These are phyloP conservation scores for Trichoderma hamatum DNA, from an alignment of 2,329 filamentous ascomycete genomes.

Conservation along the genomic window DNA sequence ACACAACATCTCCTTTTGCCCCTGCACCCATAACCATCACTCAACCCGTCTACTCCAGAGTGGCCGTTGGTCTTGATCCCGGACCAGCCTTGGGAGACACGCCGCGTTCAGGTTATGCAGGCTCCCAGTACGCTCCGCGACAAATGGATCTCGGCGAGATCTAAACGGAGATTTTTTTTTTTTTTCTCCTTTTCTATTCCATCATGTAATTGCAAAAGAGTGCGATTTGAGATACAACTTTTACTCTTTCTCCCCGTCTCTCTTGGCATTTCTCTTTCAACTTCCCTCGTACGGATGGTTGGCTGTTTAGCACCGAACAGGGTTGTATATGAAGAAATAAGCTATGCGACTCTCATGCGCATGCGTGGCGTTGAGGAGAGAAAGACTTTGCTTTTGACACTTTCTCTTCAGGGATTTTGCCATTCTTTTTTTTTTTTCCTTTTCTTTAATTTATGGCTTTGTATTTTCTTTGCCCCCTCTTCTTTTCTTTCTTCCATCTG, in stretches of 20 bases:
- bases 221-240: neutral
- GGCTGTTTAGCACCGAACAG: neutral
- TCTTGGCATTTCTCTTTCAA: neutral
- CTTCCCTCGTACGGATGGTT: neutral
- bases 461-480: neutral
- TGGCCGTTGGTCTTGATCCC: neutral
- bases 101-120: neutral
- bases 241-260: neutral
- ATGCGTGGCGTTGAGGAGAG: constrained; percentile 10
- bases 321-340: neutral
- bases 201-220: neutral
- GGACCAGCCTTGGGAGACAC: neutral
- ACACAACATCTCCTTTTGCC: neutral
- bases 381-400: neutral
- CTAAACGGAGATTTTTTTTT: constrained; percentile 27
- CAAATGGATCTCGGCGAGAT: constrained; percentile 38
- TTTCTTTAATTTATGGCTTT: neutral
- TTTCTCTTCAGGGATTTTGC: neutral
- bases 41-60: constrained; percentile 18
- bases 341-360: neutral
- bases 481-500: neutral
- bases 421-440: neutral
- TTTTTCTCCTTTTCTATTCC: neutral
- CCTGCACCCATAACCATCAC: neutral
- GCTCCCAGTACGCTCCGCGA: neutral